Evolutionary conservation across 768 basidiomycete genomes (phyloP).

Genomic region (Strobilomyces confusus): DNA sequence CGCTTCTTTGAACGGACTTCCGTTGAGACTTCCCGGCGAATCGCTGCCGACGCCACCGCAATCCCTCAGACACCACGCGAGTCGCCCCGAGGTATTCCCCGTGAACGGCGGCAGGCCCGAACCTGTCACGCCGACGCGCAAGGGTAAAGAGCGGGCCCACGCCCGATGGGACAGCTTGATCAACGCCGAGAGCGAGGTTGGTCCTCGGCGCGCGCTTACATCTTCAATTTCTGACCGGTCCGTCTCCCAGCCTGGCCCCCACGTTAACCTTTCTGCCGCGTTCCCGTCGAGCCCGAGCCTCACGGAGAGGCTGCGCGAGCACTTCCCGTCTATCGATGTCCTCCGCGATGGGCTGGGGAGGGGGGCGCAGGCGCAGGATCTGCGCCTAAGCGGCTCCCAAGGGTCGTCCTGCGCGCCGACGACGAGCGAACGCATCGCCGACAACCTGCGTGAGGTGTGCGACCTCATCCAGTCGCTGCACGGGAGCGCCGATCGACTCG

Average conservation of each 20-base stretch:
- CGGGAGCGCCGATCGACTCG: neutral
- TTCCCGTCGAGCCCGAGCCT: too few species aligned
- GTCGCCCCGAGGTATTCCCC: neutral
- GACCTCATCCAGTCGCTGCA: neutral
- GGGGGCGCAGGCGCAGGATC: too few species aligned
- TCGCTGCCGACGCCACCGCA: conserved; percentile 23
- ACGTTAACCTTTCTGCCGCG: too few species aligned
- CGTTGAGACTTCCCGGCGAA: neutral
- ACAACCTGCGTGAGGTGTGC: neutral
- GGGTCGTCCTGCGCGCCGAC: neutral
- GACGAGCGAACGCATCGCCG: neutral
- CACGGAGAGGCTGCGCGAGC: too few species aligned
- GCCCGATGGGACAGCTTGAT: neutral
- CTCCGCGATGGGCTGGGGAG: too few species aligned
- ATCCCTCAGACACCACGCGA: neutral
- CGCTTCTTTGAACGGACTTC: neutral
- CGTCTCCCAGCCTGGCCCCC: too few species aligned
- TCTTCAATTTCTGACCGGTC: too few species aligned
- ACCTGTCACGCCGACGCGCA: conserved; percentile 23
- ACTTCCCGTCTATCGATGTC: too few species aligned
- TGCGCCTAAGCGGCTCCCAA: too few species aligned
- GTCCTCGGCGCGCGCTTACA: neutral
- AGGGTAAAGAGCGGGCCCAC: conserved; percentile 22
- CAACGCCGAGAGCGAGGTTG: conserved; percentile 2
- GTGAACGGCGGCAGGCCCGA: neutral